Evolutionary conservation across 805 yeast species (phyloP).

Genomic region (Cyberlindnera subsufficiens): DNA sequence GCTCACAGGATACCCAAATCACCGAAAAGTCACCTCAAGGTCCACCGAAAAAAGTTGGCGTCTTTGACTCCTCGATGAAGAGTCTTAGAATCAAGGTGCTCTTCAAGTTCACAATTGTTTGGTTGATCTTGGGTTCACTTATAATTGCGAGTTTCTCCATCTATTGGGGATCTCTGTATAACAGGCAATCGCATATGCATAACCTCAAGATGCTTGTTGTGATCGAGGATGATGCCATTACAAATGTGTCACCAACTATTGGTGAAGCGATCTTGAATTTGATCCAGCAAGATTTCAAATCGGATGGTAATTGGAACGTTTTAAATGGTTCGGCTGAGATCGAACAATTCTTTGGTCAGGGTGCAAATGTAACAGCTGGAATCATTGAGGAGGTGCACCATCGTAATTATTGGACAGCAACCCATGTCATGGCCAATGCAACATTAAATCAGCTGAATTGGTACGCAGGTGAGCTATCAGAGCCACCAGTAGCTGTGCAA

Average conservation of each 20-base stretch:
- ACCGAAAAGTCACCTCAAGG: not conserved
- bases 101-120: constrained; percentile 7
- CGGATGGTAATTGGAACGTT: constrained; percentile 35
- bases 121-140: constrained; percentile 28
- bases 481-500: constrained; percentile 36
- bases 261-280: constrained; percentile 21
- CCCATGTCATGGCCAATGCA: constrained; percentile 41
- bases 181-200: constrained; percentile 19
- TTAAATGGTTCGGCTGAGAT: constrained; percentile 23
- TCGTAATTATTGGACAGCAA: constrained; percentile 58
- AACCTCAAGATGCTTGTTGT: constrained; percentile 27
- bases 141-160: constrained; percentile 30
- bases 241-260: constrained; percentile 17
- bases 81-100: constrained; percentile 11
- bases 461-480: constrained; percentile 3
- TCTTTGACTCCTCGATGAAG: constrained; percentile 9
- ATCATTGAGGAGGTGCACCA: constrained; percentile 41
- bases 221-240: constrained; percentile 25
- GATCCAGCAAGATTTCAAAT: constrained; percentile 1
- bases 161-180: constrained; percentile 33
- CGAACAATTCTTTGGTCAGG: constrained; percentile 15
- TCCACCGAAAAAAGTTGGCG: constrained; percentile 12
- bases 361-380: constrained; percentile 28
- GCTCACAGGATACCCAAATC: no score
- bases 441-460: constrained; percentile 7